phyloP scores from a whole-genome alignment of 768 basidiomycete genomes.

The Hygrocybe coccinea region DNA sequence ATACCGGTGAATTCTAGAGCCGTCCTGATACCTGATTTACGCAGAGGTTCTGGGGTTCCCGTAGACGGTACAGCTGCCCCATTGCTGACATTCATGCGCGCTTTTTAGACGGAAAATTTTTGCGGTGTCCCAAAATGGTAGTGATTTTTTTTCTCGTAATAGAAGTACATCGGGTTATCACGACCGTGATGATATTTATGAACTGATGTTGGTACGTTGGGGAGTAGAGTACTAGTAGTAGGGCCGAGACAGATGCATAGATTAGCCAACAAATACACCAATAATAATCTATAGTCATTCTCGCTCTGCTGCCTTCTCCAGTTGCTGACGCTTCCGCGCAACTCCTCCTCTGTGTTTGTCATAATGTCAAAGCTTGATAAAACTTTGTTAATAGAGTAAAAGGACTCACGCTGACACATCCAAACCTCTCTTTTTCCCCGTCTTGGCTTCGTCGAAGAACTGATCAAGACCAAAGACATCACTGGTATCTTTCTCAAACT shows the following conservation, averaged over 20 bases:
- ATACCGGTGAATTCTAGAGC: slow-evolving; percentile 67
- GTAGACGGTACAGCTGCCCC: not conserved
- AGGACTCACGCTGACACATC: slow-evolving; percentile 65
- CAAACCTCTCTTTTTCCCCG: slow-evolving; percentile 84
- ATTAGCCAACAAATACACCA: slow-evolving; percentile 5
- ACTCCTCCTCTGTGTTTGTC: slow-evolving; percentile 39
- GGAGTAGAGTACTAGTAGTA: no score
- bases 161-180: no score
- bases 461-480: slow-evolving; percentile 97
- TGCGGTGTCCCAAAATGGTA: slow-evolving; percentile 17
- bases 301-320: slow-evolving; percentile 52
- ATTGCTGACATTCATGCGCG: slow-evolving; percentile 25
- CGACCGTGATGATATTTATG: no score
- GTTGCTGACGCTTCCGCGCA: slow-evolving; percentile 64
- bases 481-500: slow-evolving; percentile 96
- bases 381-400: no score
- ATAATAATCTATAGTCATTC: slow-evolving; percentile 22
- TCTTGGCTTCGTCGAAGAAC: slow-evolving; percentile 96
- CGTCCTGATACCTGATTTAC: slow-evolving; percentile 50
- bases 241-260: no score
- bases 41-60: slow-evolving; percentile 17
- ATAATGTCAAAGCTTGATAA: no score
- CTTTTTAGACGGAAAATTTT: slow-evolving; percentile 25
- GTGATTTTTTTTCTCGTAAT: no score
- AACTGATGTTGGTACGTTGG: no score